These are phyloP conservation scores for Cicer bijugum DNA, from an alignment of 306 rosid genomes.

Conservation along the genomic window DNA sequence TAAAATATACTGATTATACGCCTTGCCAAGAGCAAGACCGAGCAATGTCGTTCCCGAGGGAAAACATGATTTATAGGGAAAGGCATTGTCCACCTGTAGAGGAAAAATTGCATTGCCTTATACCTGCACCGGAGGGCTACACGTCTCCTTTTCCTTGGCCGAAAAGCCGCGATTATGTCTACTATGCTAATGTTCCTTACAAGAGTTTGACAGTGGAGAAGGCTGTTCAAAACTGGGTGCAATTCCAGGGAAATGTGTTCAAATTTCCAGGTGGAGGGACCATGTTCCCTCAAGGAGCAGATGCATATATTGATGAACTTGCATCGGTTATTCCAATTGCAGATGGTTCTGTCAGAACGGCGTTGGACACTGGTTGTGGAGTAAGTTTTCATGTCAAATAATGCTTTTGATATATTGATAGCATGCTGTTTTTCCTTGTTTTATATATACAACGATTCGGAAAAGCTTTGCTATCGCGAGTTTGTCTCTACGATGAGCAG, in stretches of 20 bases:
- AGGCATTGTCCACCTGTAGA: constrained; percentile 89
- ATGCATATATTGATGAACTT: constrained; percentile 90
- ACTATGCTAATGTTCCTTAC: constrained; percentile 89
- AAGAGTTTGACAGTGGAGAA: constrained; percentile 89
- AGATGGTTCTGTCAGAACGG: constrained; percentile 90
- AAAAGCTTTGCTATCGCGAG: no score
- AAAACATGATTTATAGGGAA: constrained; percentile 94
- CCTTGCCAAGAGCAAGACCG: constrained; percentile 99
- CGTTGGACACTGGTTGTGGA: constrained; percentile 95
- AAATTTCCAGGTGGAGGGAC: constrained; percentile 99
- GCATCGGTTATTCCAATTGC: constrained; percentile 83
- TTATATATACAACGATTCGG: no score
- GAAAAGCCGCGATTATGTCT: constrained; percentile 87
- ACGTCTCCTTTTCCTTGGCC: constrained; percentile 94
- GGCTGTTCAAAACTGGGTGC: constrained; percentile 95
- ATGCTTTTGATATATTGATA: background rate
- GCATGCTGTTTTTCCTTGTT: background rate
- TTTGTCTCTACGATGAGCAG: no score
- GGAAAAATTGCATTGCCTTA: constrained; percentile 85
- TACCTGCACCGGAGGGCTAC: constrained; percentile 91
- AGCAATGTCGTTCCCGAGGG: constrained; percentile 94
- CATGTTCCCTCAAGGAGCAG: constrained; percentile 95
- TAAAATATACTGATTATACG: constrained; percentile 71
- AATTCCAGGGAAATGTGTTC: constrained; percentile 84
- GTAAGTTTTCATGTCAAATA: constrained; percentile 49